Evolutionary conservation across 441 rosid species (phyloP).

Genomic region (Corymbia calophylla): DNA sequence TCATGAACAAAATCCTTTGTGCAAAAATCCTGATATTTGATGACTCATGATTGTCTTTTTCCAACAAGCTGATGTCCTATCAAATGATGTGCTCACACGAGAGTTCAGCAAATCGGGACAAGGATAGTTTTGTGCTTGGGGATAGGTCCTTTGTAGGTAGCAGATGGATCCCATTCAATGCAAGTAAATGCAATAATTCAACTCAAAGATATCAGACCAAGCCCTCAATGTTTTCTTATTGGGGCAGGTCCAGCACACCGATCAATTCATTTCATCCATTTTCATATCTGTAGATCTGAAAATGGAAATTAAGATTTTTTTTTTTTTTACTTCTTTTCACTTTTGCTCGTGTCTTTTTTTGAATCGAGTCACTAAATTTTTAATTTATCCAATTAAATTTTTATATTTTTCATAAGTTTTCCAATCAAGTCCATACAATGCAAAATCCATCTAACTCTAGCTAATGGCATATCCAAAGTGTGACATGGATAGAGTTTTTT

Average conservation of each 20-base stretch:
- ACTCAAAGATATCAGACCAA: not conserved
- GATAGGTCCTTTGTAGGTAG: not conserved
- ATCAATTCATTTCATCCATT: not conserved
- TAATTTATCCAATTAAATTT: accelerated
- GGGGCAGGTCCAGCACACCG: not conserved
- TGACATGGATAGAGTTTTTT: not conserved
- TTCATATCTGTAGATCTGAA: not conserved
- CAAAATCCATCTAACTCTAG: not conserved
- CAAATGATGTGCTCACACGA: not conserved
- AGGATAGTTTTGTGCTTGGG: not conserved
- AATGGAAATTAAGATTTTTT: not conserved
- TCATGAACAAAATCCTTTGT: not conserved
- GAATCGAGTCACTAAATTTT: not conserved
- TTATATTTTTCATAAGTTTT: not conserved
- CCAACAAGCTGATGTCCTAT: not conserved
- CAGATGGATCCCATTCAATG: not conserved
- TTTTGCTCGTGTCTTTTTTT: not conserved
- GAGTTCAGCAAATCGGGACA: not conserved
- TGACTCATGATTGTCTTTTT: not conserved
- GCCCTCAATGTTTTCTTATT: not conserved
- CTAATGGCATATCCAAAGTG: accelerated
- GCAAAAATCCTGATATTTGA: not conserved
- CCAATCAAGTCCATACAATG: not conserved
- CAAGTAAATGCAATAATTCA: not conserved
- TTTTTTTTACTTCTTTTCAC: not conserved